Evolutionary conservation across 2,329 filamentous ascomycete species (phyloP).

Genomic region (Pleurostoma richardsiae): DNA sequence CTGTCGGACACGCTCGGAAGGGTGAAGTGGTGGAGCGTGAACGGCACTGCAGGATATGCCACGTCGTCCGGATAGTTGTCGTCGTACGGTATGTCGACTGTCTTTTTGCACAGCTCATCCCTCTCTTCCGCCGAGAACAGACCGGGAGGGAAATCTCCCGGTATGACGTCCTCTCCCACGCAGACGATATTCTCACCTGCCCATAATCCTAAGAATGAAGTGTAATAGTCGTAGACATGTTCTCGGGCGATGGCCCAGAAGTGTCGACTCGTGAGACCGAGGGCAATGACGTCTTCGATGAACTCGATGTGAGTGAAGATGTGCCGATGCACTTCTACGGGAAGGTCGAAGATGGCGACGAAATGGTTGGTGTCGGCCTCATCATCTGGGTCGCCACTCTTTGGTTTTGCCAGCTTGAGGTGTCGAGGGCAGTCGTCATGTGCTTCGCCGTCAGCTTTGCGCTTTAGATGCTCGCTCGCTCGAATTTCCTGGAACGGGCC

Average conservation of each 20-base stretch:
- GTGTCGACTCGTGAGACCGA: neutral
- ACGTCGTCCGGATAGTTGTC: too few relatives aligned
- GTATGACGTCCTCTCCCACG: constrained; percentile 12
- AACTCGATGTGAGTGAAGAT: neutral
- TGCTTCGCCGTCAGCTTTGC: too few relatives aligned
- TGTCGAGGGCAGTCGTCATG: too few relatives aligned
- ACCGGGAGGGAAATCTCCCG: constrained; percentile 11
- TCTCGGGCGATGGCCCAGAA: neutral
- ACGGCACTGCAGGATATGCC: constrained; percentile 8
- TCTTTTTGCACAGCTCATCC: constrained; percentile 11
- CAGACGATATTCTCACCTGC: constrained; percentile 20
- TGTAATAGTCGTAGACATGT: constrained; percentile 8
- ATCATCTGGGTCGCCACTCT: too few relatives aligned
- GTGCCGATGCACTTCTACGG: too few relatives aligned
- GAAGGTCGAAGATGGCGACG: too few relatives aligned
- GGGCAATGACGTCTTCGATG: neutral
- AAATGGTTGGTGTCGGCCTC: too few relatives aligned
- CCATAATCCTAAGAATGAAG: constrained; percentile 16
- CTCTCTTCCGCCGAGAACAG: constrained; percentile 11
- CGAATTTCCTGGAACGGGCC: too few relatives aligned
- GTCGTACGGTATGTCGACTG: too few relatives aligned
- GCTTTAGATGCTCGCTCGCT: too few relatives aligned
- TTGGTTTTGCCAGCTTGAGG: too few relatives aligned
- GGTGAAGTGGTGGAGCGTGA: constrained; percentile 8
- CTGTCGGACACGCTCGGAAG: constrained; percentile 2